These are phyloP conservation scores for Eurotiales sp. DNA, from an alignment of 2,329 filamentous ascomycete genomes.

Conservation along the genomic window DNA sequence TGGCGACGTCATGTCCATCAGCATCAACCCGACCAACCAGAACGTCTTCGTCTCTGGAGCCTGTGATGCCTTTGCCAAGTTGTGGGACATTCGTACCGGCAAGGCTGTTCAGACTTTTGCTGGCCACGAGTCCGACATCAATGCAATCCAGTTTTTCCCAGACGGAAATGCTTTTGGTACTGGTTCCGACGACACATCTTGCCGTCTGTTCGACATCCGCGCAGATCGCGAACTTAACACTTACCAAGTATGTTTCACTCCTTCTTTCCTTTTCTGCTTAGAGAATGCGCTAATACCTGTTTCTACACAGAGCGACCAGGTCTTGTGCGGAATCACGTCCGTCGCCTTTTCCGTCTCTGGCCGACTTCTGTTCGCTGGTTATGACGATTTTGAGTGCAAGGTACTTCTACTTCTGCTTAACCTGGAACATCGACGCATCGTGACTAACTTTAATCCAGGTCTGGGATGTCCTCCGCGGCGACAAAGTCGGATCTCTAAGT, in stretches of 20 bases:
- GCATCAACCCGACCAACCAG: conserved; percentile 97
- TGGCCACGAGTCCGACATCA: conserved; percentile 97
- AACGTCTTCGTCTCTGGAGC: conserved; percentile 99
- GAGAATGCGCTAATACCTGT: neutral
- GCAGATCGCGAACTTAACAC: conserved; percentile 77
- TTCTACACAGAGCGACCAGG: conserved; percentile 80
- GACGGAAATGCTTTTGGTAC: conserved; percentile 98
- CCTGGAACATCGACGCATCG: conserved; percentile 17
- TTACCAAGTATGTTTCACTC: conserved; percentile 60
- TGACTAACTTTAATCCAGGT: too few species aligned
- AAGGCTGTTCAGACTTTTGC: conserved; percentile 99
- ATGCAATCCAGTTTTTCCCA: conserved; percentile 99
- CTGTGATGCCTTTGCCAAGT: conserved; percentile 95
- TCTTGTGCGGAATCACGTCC: conserved; percentile 95
- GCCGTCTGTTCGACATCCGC: conserved; percentile 94
- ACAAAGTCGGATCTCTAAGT: conserved; percentile 93
- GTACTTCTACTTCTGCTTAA: conserved; percentile 46
- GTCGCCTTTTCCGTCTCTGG: conserved; percentile 97
- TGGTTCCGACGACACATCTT: conserved; percentile 95
- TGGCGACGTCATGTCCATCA: conserved; percentile 99
- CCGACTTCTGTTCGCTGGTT: conserved; percentile 89
- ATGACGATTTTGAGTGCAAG: conserved; percentile 99
- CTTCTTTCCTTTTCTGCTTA: neutral
- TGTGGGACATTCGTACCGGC: conserved; percentile 97
- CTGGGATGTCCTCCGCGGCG: conserved; percentile 94